Percentiles rank a stretch among this genome's conserved stretches.
Conservation (phyloP, 1,284 basidiomycete genomes). For the Coniferiporia weirii region DNA sequence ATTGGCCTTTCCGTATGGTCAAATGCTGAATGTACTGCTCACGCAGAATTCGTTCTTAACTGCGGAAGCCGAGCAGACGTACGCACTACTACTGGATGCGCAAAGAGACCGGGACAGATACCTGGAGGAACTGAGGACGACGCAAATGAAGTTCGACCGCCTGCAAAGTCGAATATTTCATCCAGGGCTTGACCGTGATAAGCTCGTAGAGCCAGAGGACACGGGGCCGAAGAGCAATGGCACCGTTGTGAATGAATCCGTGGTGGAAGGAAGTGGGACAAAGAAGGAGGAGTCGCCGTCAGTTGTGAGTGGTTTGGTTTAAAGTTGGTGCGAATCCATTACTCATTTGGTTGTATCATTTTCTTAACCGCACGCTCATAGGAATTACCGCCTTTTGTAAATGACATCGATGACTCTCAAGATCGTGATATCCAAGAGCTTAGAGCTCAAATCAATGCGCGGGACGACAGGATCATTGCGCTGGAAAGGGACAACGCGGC, state of each 20-base stretch:
- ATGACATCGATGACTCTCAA: background rate
- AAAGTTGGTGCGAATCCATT: conserved; percentile 55
- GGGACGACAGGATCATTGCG: conserved; percentile 2
- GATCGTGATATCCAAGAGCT: conserved; percentile 1
- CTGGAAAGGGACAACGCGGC: conserved; percentile 9
- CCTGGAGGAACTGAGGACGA: conserved; percentile 51
- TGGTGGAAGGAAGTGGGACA: conserved; percentile 20
- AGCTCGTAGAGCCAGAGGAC: conserved; percentile 27
- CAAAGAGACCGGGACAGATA: conserved; percentile 51
- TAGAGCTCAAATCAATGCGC: background rate
- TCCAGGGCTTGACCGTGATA: conserved; percentile 34
- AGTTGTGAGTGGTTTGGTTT: conserved; percentile 57
- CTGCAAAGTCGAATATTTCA: conserved; percentile 58
- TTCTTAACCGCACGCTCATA: background rate
- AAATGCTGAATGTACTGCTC: conserved; percentile 27
- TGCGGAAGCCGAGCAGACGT: conserved; percentile 54
- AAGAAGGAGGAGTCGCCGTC: conserved; percentile 5
- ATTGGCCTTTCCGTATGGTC: conserved; percentile 10
- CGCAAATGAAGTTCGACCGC: conserved; percentile 72
- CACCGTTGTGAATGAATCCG: conserved; percentile 44
- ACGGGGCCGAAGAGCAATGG: conserved; percentile 37
- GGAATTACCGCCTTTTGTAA: background rate
- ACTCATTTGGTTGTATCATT: conserved; percentile 34
- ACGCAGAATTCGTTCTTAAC: conserved; percentile 49
- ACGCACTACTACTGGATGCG: conserved; percentile 50